phyloP scores from a whole-genome alignment of 192 early-diverging fungal species.

The Umbelopsis ramanniana region DNA sequence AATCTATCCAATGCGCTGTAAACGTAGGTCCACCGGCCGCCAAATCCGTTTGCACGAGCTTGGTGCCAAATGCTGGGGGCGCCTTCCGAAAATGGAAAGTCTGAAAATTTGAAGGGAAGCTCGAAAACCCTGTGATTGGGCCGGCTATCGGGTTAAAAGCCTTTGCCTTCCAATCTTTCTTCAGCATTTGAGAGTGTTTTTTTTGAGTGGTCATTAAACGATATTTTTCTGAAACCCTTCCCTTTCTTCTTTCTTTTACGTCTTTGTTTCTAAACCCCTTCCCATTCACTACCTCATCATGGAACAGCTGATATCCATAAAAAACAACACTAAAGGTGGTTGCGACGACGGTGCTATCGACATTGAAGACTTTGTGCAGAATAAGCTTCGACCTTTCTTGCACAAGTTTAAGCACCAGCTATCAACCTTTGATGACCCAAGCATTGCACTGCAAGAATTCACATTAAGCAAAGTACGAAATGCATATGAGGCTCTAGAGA shows the following conservation, averaged over 20 bases:
- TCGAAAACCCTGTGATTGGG: neutral
- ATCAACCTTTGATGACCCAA: slow-evolving; percentile 26
- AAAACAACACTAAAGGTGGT: neutral
- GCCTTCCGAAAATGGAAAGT: too few species aligned
- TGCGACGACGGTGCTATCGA: slow-evolving; percentile 30
- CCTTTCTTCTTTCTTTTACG: neutral
- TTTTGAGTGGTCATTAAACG: neutral
- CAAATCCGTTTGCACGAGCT: too few species aligned
- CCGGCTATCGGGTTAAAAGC: neutral
- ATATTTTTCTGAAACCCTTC: neutral
- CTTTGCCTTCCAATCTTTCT: neutral
- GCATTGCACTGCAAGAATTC: slow-evolving; percentile 27
- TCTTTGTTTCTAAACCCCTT: neutral
- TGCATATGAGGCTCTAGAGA: slow-evolving; percentile 27
- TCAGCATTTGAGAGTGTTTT: neutral
- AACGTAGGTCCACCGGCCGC: too few species aligned
- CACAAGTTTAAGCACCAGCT: slow-evolving; percentile 31
- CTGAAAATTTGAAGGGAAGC: neutral
- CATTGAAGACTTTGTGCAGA: slow-evolving; percentile 33
- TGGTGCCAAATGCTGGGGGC: neutral
- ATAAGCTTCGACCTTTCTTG: slow-evolving; percentile 31
- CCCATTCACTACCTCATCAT: slow-evolving; percentile 9
- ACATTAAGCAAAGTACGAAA: slow-evolving; percentile 28
- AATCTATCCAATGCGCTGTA: too few species aligned
- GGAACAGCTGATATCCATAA: slow-evolving; percentile 9